These are phyloP conservation scores for Chaetomium sp. DNA, from an alignment of 2,329 filamentous ascomycete species.

Conservation along the genomic window DNA sequence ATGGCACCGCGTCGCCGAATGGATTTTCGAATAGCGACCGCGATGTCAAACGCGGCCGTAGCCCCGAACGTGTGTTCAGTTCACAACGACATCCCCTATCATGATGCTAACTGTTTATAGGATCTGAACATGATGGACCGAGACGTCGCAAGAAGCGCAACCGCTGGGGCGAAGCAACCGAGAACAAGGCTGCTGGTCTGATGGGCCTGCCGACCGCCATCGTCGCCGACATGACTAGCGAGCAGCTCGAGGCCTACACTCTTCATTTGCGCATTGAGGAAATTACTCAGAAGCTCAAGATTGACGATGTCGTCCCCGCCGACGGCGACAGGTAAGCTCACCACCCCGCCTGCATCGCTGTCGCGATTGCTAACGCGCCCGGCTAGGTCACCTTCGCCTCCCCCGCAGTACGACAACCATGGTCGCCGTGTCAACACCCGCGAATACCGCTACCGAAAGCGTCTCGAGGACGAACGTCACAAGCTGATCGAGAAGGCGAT, in stretches of 20 bases:
- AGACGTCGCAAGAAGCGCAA: constrained; percentile 97
- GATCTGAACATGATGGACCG: constrained; percentile 69
- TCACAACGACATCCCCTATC: neutral
- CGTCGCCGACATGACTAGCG: constrained; percentile 95
- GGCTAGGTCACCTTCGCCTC: constrained; percentile 84
- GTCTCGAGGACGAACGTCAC: constrained; percentile 96
- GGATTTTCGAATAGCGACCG: constrained; percentile 42
- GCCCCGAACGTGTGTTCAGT: constrained; percentile 70
- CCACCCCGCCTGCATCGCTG: constrained; percentile 1
- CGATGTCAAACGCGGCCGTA: constrained; percentile 84
- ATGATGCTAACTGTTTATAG: constrained; percentile 41
- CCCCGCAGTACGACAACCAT: constrained; percentile 98
- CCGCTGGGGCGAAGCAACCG: constrained; percentile 93
- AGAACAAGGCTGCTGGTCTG: constrained; percentile 97
- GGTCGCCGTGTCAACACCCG: constrained; percentile 98
- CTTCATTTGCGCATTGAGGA: constrained; percentile 97
- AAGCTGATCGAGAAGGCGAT: constrained; percentile 98
- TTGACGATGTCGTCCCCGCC: constrained; percentile 97
- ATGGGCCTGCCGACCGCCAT: constrained; percentile 98
- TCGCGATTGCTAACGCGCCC: constrained; percentile 29
- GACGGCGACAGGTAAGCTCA: constrained; percentile 85
- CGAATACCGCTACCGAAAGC: constrained; percentile 97
- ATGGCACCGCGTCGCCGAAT: constrained; percentile 26
- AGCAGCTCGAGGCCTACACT: constrained; percentile 96
- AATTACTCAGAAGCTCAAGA: constrained; percentile 98